Evolutionary conservation across 768 basidiomycete genomes (phyloP).

Genomic region (Lactarius akahatsu): DNA sequence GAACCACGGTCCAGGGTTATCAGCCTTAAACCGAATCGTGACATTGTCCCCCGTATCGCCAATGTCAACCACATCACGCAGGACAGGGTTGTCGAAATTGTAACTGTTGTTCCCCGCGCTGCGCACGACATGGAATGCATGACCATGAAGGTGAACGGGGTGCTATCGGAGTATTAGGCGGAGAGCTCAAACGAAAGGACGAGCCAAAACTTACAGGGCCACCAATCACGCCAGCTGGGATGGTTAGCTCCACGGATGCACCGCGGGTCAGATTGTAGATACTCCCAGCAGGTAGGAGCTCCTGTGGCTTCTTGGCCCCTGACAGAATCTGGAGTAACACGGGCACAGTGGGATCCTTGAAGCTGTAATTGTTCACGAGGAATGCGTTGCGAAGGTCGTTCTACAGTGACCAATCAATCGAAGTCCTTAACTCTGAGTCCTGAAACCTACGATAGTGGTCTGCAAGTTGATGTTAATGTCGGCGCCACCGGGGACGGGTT

Average conservation of each 20-base stretch:
- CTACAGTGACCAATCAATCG: neutral
- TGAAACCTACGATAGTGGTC: conserved; percentile 1
- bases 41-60: conserved; percentile 17
- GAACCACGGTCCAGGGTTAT: conserved; percentile 35
- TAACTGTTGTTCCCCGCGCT: conserved; percentile 19
- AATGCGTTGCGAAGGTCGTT: neutral
- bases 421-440: no score
- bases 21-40: conserved; percentile 33
- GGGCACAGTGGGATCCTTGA: conserved; percentile 16
- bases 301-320: conserved; percentile 5
- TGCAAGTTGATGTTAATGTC: conserved; percentile 18
- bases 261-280: conserved; percentile 11
- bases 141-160: conserved; percentile 22
- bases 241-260: conserved; percentile 10
- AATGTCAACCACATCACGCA: conserved; percentile 28
- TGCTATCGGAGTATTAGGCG: conserved; percentile 10
- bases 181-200: neutral
- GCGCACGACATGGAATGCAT: conserved; percentile 30
- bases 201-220: conserved; percentile 13
- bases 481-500: conserved; percentile 8
- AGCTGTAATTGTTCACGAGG: neutral
- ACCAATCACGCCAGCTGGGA: conserved; percentile 16
- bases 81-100: conserved; percentile 28
- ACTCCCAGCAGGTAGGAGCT: conserved; percentile 16
- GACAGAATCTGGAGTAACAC: conserved; percentile 24